Evolutionary conservation across 2,329 filamentous ascomycete species (phyloP).

Genomic region (Chaetomium strumarium): DNA sequence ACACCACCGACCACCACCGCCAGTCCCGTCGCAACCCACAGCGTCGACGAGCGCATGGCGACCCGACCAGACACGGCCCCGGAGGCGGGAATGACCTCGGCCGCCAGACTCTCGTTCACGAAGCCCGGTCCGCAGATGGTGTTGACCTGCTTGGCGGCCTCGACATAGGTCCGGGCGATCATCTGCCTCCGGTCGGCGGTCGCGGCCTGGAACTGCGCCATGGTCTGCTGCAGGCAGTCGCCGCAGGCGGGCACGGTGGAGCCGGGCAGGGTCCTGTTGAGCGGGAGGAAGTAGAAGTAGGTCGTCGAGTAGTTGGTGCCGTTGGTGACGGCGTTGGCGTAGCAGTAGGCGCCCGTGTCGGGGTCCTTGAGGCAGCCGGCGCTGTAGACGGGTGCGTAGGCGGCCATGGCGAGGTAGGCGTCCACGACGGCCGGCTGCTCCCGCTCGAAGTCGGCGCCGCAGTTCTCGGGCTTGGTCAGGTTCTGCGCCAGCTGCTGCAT

Average conservation of each 20-base stretch:
- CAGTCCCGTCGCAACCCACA: neutral
- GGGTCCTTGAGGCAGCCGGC: constrained; percentile 73
- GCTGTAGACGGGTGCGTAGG: constrained; percentile 73
- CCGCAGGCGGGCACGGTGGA: constrained; percentile 68
- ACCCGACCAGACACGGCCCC: constrained; percentile 6
- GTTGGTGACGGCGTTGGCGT: constrained; percentile 79
- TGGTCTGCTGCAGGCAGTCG: constrained; percentile 69
- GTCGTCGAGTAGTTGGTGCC: constrained; percentile 60
- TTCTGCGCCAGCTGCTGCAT: constrained; percentile 60
- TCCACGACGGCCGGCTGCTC: constrained; percentile 66
- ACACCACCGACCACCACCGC: neutral
- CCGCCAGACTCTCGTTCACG: constrained; percentile 50
- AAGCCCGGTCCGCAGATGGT: constrained; percentile 54
- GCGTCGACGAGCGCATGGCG: neutral
- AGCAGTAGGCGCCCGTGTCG: constrained; percentile 65
- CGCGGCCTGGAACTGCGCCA: constrained; percentile 70
- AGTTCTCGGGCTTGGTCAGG: constrained; percentile 58
- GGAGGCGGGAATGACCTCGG: constrained; percentile 26
- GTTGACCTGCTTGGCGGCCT: constrained; percentile 69
- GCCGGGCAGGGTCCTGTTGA: constrained; percentile 65
- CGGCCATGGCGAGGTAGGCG: constrained; percentile 67
- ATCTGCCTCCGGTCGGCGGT: constrained; percentile 60
- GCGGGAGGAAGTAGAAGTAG: constrained; percentile 80
- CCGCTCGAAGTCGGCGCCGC: constrained; percentile 61
- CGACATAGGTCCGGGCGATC: constrained; percentile 62